A percentile compares a stretch with the other conserved stretches of the same genome.
phyloP scores from a whole-genome alignment of 257 asterid species.

The Rehmannia glutinosa region DNA sequence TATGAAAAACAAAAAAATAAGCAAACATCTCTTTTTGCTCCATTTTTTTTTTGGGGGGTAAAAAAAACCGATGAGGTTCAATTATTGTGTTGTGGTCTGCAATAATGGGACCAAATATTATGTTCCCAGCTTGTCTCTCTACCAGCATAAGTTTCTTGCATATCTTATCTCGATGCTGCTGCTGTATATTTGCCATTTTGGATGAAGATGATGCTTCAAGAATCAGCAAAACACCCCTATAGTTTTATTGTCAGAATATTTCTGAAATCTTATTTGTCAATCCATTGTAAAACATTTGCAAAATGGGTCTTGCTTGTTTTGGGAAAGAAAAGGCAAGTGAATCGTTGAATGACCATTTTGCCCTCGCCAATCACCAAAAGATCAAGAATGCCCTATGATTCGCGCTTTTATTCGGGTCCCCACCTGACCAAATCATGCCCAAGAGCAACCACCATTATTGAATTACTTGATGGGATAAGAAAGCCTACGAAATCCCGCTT shows the following conservation, averaged over 20 bases:
- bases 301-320: conserved; percentile 9
- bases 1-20: too few relatives aligned
- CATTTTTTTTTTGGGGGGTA: conserved; percentile 21
- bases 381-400: too few relatives aligned
- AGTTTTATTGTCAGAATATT: conserved; percentile 5
- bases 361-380: too few relatives aligned
- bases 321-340: neutral
- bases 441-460: too few relatives aligned
- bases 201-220: conserved; percentile 21
- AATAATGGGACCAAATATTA: conserved; percentile 12
- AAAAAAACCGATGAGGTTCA: conserved; percentile 12
- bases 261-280: neutral
- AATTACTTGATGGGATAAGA: too few relatives aligned
- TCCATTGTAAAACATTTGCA: neutral
- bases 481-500: too few relatives aligned
- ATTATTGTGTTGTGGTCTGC: conserved; percentile 29
- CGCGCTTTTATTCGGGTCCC: too few relatives aligned
- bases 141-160: conserved; percentile 12
- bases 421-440: too few relatives aligned
- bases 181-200: too few relatives aligned
- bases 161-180: too few relatives aligned
- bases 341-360: too few relatives aligned
- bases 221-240: conserved; percentile 27
- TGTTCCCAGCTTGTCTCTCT: conserved; percentile 18
- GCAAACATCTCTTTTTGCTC: neutral